Evolutionary conservation across 768 basidiomycete species (phyloP).

Genomic region (Amanita brunnescens): DNA sequence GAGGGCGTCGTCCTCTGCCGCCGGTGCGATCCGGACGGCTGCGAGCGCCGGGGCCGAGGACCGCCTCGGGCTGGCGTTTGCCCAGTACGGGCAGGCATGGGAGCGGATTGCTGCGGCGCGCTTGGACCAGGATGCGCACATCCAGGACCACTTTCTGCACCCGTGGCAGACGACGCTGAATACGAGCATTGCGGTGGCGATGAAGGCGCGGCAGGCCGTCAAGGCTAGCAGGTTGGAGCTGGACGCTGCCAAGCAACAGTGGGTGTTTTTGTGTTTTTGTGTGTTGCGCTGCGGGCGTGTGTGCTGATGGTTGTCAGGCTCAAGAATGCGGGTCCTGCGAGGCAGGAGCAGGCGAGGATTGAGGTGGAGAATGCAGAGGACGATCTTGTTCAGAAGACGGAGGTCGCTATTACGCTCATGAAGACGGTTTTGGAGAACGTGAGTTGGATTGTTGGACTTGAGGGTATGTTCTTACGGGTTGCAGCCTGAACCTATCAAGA

Average conservation of each 20-base stretch:
- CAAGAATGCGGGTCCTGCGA: constrained; percentile 66
- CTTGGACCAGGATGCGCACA: constrained; percentile 67
- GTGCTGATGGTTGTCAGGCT: constrained; percentile 35
- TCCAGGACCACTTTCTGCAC: constrained; percentile 57
- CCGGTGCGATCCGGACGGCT: constrained; percentile 34
- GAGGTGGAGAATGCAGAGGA: constrained; percentile 94
- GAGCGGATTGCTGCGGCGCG: constrained; percentile 76
- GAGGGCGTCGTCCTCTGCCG: constrained; percentile 65
- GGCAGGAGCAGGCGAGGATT: constrained; percentile 86
- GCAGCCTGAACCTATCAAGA: constrained; percentile 93
- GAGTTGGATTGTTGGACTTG: constrained; percentile 21
- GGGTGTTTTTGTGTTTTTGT: constrained; percentile 19
- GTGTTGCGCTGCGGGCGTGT: not conserved
- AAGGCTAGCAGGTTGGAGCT: constrained; percentile 75
- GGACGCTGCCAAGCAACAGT: constrained; percentile 87
- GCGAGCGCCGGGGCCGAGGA: constrained; percentile 35
- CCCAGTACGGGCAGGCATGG: constrained; percentile 73
- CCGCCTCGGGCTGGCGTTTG: constrained; percentile 69
- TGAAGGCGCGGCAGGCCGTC: constrained; percentile 87
- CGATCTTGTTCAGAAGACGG: constrained; percentile 95
- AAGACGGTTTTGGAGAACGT: constrained; percentile 98
- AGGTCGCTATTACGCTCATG: constrained; percentile 94
- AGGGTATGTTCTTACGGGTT: not conserved
- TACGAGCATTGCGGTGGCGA: constrained; percentile 77
- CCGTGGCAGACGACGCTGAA: constrained; percentile 88